phyloP scores from a whole-genome alignment of 306 rosid species.

The Cucurbita pepo region DNA sequence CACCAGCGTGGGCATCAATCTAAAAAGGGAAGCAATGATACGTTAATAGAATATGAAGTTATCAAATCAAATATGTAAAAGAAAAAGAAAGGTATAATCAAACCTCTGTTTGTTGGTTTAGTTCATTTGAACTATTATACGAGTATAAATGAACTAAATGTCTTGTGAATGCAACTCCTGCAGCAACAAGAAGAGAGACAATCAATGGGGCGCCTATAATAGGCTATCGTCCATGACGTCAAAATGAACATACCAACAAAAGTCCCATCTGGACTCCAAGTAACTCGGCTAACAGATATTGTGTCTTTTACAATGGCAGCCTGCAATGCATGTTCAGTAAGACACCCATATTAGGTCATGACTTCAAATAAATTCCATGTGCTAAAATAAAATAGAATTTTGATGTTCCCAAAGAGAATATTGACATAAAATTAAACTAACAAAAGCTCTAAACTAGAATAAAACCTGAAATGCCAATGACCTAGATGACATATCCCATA shows the following conservation, averaged over 20 bases:
- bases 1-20: conserved; percentile 77
- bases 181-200: conserved; percentile 19
- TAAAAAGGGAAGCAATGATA: conserved; percentile 17
- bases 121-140: conserved; percentile 46
- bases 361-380: neutral
- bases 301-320: conserved; percentile 37
- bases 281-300: conserved; percentile 63
- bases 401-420: neutral
- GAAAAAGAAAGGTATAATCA: neutral
- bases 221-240: conserved; percentile 7
- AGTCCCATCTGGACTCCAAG: conserved; percentile 83
- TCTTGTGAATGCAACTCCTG: conserved; percentile 80
- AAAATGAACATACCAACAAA: conserved; percentile 54
- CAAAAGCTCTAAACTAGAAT: neutral
- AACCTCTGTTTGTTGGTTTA: conserved; percentile 60
- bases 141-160: conserved; percentile 74
- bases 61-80: conserved; percentile 11
- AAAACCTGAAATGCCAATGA: conserved; percentile 63
- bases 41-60: conserved; percentile 13
- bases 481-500: conserved; percentile 42
- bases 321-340: conserved; percentile 33
- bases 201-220: conserved; percentile 5
- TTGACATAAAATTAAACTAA: conserved; percentile 5
- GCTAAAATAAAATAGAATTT: neutral
- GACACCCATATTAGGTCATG: conserved; percentile 13